Evolutionary conservation across 768 basidiomycete genomes (phyloP).

Genomic region (Tricholoma flavovirens): DNA sequence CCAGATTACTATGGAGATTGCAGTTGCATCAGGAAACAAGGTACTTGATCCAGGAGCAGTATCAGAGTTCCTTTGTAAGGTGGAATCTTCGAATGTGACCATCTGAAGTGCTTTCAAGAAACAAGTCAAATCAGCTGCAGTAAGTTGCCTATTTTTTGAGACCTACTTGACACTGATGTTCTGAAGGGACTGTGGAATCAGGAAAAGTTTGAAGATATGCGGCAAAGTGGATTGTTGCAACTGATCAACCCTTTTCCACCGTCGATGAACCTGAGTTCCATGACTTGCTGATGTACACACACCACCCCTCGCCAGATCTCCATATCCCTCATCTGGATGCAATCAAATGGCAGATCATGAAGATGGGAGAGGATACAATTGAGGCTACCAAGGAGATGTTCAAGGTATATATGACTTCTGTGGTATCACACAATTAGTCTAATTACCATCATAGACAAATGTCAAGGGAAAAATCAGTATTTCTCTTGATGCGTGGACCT

Average conservation of each 20-base stretch:
- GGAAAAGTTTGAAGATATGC: not conserved
- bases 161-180: not conserved
- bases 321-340: not conserved
- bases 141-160: not conserved
- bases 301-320: not conserved
- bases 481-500: conserved; percentile 24
- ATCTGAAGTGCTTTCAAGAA: not conserved
- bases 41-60: too few species aligned
- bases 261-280: not conserved
- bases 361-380: not conserved
- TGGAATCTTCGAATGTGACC: not conserved
- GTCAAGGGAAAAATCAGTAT: conserved; percentile 9
- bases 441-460: not conserved
- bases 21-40: not conserved
- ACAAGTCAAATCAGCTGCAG: not conserved
- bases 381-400: not conserved
- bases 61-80: not conserved
- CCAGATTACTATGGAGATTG: not conserved
- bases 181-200: not conserved
- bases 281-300: not conserved
- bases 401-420: not conserved
- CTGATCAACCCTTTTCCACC: not conserved
- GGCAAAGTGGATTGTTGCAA: not conserved
- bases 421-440: not conserved
- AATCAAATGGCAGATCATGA: not conserved